Conservation (phyloP, 2,329 filamentous ascomycete species). For the Daldinia sp. region DNA sequence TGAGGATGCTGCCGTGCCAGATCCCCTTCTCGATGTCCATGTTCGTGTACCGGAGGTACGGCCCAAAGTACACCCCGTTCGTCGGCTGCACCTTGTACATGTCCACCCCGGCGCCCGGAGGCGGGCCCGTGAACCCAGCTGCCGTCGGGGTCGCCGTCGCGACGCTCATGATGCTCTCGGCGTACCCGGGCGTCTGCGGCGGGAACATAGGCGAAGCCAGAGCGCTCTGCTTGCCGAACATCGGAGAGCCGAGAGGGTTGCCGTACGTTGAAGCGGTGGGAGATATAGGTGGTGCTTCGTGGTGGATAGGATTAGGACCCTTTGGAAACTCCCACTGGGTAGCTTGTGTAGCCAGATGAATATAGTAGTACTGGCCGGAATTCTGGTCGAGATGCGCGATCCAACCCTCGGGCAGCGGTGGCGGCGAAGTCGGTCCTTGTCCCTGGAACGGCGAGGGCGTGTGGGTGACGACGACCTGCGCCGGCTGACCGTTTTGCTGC, state of each 20-base stretch:
- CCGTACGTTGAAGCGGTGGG: constrained; percentile 83
- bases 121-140: constrained; percentile 89
- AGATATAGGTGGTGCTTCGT: constrained; percentile 85
- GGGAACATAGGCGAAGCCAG: constrained; percentile 85
- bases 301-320: constrained; percentile 87
- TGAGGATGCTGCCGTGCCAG: constrained; percentile 93
- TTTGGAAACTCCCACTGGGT: constrained; percentile 99
- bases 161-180: constrained; percentile 86
- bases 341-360: constrained; percentile 92
- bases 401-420: constrained; percentile 96
- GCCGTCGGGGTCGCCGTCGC: constrained; percentile 79
- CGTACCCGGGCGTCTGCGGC: constrained; percentile 84
- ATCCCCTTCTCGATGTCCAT: constrained; percentile 93
- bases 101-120: constrained; percentile 87
- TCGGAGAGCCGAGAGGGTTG: constrained; percentile 77
- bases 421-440: constrained; percentile 80
- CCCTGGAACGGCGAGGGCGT: constrained; percentile 60
- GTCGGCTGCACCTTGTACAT: constrained; percentile 94
- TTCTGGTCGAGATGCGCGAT: constrained; percentile 96
- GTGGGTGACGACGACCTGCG: constrained; percentile 54
- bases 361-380: constrained; percentile 99
- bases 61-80: constrained; percentile 97
- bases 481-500: constrained; percentile 61
- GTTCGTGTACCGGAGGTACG: constrained; percentile 94
- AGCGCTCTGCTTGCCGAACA: constrained; percentile 74